Evolutionary conservation across 495 filamentous ascomycete genomes (phyloP).

Genomic region (Penicillium coffeae): DNA sequence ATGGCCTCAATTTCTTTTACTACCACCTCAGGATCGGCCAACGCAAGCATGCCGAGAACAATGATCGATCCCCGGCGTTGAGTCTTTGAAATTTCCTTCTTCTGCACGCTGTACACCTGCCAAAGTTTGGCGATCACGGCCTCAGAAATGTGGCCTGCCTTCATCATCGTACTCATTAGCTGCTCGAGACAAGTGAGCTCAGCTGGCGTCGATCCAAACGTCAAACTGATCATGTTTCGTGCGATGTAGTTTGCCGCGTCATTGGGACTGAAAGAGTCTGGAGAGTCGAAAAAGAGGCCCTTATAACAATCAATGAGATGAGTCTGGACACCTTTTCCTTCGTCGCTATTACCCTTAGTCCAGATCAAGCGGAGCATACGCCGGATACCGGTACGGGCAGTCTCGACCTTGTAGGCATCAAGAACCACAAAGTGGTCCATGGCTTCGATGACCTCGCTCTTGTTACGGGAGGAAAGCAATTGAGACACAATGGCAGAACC

Average conservation of each 20-base stretch:
- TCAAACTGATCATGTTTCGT: constrained; percentile 97
- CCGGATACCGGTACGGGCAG: constrained; percentile 81
- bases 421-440: constrained; percentile 98
- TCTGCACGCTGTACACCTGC: constrained; percentile 95
- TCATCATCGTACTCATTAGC: constrained; percentile 96
- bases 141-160: constrained; percentile 78
- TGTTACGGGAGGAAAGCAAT: constrained; percentile 88
- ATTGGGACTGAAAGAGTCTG: constrained; percentile 78
- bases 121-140: constrained; percentile 88
- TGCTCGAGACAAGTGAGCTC: constrained; percentile 95
- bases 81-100: constrained; percentile 86
- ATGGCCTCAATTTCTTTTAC: constrained; percentile 92
- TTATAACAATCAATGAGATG: constrained; percentile 98
- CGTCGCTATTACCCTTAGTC: constrained; percentile 98
- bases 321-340: constrained; percentile 95
- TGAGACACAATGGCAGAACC: constrained; percentile 76
- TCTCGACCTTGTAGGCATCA: constrained; percentile 92
- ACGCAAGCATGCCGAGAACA: constrained; percentile 93
- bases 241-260: constrained; percentile 95
- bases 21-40: constrained; percentile 87
- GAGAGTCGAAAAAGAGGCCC: constrained; percentile 91
- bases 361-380: constrained; percentile 96
- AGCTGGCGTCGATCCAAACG: constrained; percentile 88
- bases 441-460: constrained; percentile 95
- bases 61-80: constrained; percentile 93